These are phyloP conservation scores for Pyrenochaeta sp. DNA, from an alignment of 2,329 filamentous ascomycete genomes.

Conservation along the genomic window DNA sequence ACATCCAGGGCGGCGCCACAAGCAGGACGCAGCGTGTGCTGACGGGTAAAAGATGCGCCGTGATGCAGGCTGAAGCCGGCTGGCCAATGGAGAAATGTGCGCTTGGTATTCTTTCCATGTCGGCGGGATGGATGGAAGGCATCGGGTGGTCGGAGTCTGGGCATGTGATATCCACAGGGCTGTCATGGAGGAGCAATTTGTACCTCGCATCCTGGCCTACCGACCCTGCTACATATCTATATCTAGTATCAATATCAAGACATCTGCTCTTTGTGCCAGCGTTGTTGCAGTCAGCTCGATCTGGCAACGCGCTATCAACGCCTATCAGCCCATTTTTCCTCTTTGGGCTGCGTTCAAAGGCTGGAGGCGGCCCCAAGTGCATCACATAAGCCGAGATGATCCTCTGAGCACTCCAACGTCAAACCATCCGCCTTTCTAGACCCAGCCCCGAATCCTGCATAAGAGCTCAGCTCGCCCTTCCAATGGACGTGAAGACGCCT, in stretches of 20 bases:
- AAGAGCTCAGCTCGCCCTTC: conserved; percentile 7
- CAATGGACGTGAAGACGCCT: conserved; percentile 40
- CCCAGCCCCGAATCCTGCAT: conserved; percentile 9
- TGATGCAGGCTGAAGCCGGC: too few relatives aligned
- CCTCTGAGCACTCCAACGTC: background rate
- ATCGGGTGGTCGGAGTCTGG: too few relatives aligned
- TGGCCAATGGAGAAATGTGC: too few relatives aligned
- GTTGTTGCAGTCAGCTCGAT: too few relatives aligned
- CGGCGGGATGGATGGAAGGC: too few relatives aligned
- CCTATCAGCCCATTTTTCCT: conserved; percentile 17
- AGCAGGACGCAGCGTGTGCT: conserved; percentile 4
- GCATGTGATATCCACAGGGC: too few relatives aligned
- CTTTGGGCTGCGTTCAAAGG: conserved; percentile 4
- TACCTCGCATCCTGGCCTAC: too few relatives aligned
- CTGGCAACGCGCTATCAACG: conserved; percentile 16
- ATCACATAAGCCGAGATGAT: conserved; percentile 7
- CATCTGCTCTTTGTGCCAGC: background rate
- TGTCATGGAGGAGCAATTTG: too few relatives aligned
- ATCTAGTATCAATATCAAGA: background rate
- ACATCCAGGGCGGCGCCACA: conserved; percentile 10
- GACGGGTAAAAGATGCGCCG: conserved; percentile 17
- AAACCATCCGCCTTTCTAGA: conserved; percentile 2
- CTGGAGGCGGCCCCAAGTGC: conserved; percentile 9
- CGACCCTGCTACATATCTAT: too few relatives aligned
- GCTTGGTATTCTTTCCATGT: too few relatives aligned